Evolutionary conservation across 2,329 filamentous ascomycete genomes (phyloP).

Genomic region (Sporothrix sp.): DNA sequence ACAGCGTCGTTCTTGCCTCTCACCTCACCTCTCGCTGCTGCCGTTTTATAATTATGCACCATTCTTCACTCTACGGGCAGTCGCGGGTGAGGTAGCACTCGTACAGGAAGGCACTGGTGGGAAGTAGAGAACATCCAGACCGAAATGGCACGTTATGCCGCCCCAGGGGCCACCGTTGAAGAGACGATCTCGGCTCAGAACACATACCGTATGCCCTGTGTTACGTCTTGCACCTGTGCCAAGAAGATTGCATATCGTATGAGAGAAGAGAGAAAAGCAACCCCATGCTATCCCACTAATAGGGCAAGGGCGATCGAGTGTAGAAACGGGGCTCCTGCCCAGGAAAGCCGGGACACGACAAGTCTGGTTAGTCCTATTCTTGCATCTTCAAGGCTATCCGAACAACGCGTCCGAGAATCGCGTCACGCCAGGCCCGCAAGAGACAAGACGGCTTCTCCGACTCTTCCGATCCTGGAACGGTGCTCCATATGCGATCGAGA

Average conservation of each 20-base stretch:
- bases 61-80: not conserved
- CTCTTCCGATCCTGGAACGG: not conserved
- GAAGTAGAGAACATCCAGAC: no score
- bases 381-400: not conserved
- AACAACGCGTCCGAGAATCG: not conserved
- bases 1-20: no score
- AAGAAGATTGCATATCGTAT: no score
- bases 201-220: no score
- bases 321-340: constrained; percentile 2
- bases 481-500: no score
- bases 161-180: not conserved
- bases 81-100: no score
- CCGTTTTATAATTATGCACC: not conserved
- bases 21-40: not conserved
- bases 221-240: no score
- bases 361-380: not conserved
- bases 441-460: no score
- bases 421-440: not conserved
- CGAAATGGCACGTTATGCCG: not conserved
- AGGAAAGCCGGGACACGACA: not conserved
- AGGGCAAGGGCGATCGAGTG: constrained; percentile 3
- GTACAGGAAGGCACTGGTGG: no score
- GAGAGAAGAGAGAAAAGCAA: not conserved
- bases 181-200: not conserved
- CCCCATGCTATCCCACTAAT: constrained; percentile 8